These are phyloP conservation scores for Hypoxylon perforatum DNA, from an alignment of 495 filamentous ascomycete species.

Conservation along the genomic window DNA sequence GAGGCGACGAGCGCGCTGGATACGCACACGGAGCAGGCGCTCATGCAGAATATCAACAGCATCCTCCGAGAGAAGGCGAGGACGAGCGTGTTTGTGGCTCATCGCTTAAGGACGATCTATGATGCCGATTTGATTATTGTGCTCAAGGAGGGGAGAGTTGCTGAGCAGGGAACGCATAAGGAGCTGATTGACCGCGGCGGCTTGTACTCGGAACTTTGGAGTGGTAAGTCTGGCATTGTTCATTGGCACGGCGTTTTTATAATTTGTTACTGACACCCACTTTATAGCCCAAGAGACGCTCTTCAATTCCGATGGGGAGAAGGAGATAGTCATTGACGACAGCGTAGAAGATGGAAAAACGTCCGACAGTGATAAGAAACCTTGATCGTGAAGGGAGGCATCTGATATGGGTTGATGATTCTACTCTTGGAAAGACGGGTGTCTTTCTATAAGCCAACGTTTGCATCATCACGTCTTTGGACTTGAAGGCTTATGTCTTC, in stretches of 20 bases:
- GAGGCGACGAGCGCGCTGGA: constrained; percentile 97
- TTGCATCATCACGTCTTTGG: too few species aligned
- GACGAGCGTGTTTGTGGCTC: constrained; percentile 94
- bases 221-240: constrained; percentile 65
- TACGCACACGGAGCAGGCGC: constrained; percentile 92
- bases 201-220: constrained; percentile 91
- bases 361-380: background rate
- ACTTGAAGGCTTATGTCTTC: too few species aligned
- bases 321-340: constrained; percentile 25
- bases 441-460: too few species aligned
- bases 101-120: constrained; percentile 90
- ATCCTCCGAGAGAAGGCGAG: constrained; percentile 88
- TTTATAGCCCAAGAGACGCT: constrained; percentile 57
- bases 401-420: background rate
- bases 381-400: background rate
- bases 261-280: constrained; percentile 26
- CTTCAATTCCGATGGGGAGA: constrained; percentile 52
- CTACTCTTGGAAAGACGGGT: background rate
- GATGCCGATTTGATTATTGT: constrained; percentile 97
- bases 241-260: background rate
- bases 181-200: constrained; percentile 83
- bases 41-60: constrained; percentile 93
- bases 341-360: background rate
- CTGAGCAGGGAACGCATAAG: constrained; percentile 86
- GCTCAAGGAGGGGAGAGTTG: constrained; percentile 81